phyloP scores from a whole-genome alignment of 768 basidiomycete species.

The Phylloporus arenicola region DNA sequence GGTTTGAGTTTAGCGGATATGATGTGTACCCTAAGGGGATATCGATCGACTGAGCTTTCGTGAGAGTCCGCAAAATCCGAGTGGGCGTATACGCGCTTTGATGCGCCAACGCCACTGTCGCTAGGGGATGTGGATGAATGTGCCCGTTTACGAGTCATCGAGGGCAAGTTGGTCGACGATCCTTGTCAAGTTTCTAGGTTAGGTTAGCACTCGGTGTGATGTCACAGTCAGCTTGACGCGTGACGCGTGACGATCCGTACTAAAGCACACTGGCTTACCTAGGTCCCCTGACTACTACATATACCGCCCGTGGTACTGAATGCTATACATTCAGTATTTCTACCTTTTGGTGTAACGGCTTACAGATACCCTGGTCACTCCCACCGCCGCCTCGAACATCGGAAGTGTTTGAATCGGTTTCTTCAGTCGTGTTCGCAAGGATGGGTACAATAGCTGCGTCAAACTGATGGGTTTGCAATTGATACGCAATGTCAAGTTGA shows the following conservation, averaged over 20 bases:
- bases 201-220: not conserved
- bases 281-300: no score
- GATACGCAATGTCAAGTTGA: constrained; percentile 15
- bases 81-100: constrained; percentile 7
- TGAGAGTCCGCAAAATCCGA: constrained; percentile 4
- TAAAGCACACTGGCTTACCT: no score
- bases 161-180: not conserved
- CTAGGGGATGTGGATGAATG: constrained; percentile 2
- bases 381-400: not conserved
- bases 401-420: constrained; percentile 17
- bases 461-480: constrained; percentile 7
- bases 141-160: constrained; percentile 13
- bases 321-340: no score
- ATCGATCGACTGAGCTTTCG: constrained; percentile 4
- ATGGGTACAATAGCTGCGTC: constrained; percentile 2
- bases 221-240: constrained; percentile 1
- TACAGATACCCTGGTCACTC: not conserved
- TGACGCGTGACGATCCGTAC: no score
- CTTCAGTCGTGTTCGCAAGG: constrained; percentile 2
- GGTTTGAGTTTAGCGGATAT: constrained; percentile 30
- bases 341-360: no score
- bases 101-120: constrained; percentile 1
- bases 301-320: no score
- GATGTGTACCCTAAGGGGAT: constrained; percentile 24
- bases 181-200: not conserved